Percentiles rank a stretch among this genome's conserved stretches.
Evolutionary conservation across 2,329 filamentous ascomycete genomes (phyloP).

Genomic region (Aureobasidium melanogenum): DNA sequence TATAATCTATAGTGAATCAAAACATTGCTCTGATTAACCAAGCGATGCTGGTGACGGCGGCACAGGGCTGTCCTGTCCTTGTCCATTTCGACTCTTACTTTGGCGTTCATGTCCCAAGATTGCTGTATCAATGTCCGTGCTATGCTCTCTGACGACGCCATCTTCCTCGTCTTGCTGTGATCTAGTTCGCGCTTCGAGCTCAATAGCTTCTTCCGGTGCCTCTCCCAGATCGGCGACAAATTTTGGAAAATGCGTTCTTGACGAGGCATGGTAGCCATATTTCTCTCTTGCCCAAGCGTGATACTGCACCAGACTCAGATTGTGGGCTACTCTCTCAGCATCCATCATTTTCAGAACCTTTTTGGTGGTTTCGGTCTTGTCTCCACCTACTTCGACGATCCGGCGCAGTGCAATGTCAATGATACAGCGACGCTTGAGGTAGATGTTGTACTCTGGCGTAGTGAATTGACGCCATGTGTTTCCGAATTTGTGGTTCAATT

Average conservation of each 20-base stretch:
- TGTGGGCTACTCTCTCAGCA: background rate
- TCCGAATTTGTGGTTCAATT: background rate
- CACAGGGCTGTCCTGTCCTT: background rate
- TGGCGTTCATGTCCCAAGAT: background rate
- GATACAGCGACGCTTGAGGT: background rate
- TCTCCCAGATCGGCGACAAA: background rate
- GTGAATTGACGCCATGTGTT: background rate
- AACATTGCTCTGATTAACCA: background rate
- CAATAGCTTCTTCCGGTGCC: background rate
- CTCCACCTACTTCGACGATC: background rate
- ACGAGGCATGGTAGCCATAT: background rate
- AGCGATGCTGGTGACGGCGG: background rate
- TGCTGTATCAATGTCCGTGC: background rate
- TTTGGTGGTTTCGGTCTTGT: background rate
- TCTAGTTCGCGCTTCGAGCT: background rate
- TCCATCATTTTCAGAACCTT: background rate
- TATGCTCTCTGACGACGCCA: background rate
- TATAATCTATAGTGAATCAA: background rate
- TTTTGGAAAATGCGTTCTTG: background rate
- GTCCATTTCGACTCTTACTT: background rate
- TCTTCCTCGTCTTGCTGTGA: background rate
- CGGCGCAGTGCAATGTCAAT: background rate
- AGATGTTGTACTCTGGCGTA: background rate
- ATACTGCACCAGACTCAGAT: background rate
- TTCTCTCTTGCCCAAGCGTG: background rate